Evolutionary conservation across 2,329 filamentous ascomycete species (phyloP).

Genomic region (Sarocladium brachiariae): DNA sequence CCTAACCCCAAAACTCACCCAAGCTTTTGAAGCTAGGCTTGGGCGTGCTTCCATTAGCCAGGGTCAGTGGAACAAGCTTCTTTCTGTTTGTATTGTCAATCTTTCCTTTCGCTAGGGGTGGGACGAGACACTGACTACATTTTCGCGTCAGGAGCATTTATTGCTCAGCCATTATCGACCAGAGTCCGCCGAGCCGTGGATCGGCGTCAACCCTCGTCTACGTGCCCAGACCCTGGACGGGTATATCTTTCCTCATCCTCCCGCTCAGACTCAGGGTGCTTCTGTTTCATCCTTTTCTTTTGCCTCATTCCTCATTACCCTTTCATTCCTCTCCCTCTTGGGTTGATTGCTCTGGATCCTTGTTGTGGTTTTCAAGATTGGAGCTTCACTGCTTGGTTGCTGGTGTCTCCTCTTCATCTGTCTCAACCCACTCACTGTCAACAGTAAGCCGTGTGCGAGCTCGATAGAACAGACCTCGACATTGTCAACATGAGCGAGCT

Average conservation of each 20-base stretch:
- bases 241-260: constrained; percentile 8
- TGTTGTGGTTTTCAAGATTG: background rate
- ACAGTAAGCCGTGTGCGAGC: constrained; percentile 1
- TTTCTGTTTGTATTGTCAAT: constrained; percentile 5
- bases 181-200: constrained; percentile 1
- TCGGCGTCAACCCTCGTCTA: background rate
- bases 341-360: background rate
- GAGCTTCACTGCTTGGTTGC: constrained; percentile 8
- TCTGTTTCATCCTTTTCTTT: background rate
- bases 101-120: background rate
- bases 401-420: constrained; percentile 1
- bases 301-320: background rate
- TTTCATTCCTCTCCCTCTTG: constrained; percentile 2
- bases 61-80: constrained; percentile 4
- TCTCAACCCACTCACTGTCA: background rate
- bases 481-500: background rate
- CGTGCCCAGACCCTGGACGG: constrained; percentile 5
- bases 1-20: background rate
- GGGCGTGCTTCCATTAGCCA: background rate
- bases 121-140: too few species aligned
- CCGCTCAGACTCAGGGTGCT: background rate
- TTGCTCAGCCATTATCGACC: background rate
- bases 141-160: too few species aligned
- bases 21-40: background rate
- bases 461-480: background rate